Evolutionary conservation across 108 stramenopile species (phyloP).

Genomic region (Cylindrotheca closterium): DNA sequence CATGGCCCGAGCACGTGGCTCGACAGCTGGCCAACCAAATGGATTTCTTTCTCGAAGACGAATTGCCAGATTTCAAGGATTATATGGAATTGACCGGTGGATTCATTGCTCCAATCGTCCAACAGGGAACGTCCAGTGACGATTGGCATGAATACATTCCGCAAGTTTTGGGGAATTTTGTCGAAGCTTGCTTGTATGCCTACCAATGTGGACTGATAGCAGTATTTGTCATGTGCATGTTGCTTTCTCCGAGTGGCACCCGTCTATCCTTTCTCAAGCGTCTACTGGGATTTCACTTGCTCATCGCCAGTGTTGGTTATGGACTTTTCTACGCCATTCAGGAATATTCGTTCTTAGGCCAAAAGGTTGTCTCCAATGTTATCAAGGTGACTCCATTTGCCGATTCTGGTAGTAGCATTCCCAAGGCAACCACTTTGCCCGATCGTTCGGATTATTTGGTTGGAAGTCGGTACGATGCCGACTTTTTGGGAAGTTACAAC

Average conservation of each 20-base stretch:
- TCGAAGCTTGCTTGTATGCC: neutral
- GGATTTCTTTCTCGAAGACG: slow-evolving; percentile 27
- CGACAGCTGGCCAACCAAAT: slow-evolving; percentile 37
- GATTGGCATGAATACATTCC: slow-evolving; percentile 13
- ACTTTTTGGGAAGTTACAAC: slow-evolving; percentile 28
- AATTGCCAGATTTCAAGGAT: slow-evolving; percentile 25
- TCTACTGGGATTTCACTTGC: neutral
- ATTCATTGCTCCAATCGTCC: neutral
- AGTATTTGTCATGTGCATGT: neutral
- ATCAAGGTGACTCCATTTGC: slow-evolving; percentile 5
- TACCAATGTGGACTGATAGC: neutral
- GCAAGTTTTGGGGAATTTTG: slow-evolving; percentile 1
- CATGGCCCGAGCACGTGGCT: slow-evolving; percentile 38
- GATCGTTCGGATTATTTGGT: slow-evolving; percentile 37
- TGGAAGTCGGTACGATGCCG: slow-evolving; percentile 41
- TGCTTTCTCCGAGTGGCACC: neutral
- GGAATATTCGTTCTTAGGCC: slow-evolving; percentile 4
- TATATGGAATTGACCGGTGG: slow-evolving; percentile 3
- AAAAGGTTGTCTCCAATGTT: neutral
- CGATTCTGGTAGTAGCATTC: neutral
- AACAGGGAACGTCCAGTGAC: neutral
- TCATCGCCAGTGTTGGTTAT: neutral
- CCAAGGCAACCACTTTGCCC: slow-evolving; percentile 32
- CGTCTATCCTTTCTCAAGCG: neutral
- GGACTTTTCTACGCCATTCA: slow-evolving; percentile 3